Conservation (phyloP, 306 rosid species). For the Cucurbita argyrosperma region DNA sequence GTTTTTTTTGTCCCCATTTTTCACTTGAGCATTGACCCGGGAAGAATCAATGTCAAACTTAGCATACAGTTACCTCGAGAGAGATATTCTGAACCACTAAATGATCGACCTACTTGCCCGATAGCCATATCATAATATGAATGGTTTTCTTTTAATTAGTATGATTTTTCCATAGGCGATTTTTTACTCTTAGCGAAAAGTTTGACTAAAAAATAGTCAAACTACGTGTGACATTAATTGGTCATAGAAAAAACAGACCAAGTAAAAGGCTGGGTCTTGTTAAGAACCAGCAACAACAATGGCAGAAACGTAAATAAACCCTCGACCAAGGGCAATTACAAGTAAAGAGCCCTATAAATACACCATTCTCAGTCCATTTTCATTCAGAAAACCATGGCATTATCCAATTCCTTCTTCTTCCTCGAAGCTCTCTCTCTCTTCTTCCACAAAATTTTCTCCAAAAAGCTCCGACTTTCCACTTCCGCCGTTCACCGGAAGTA, state of each 20-base stretch:
- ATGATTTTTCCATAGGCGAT: too few relatives aligned
- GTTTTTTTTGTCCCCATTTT: too few relatives aligned
- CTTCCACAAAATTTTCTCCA: constrained; percentile 36
- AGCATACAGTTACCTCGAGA: too few relatives aligned
- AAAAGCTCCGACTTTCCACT: constrained; percentile 19
- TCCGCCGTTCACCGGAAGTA: constrained; percentile 13
- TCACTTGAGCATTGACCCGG: too few relatives aligned
- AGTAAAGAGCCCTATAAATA: not conserved
- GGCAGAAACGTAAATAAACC: not conserved
- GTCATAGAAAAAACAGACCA: not conserved
- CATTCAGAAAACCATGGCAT: constrained; percentile 16
- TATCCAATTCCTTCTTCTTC: constrained; percentile 22
- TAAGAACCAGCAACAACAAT: not conserved
- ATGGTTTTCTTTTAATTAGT: too few relatives aligned
- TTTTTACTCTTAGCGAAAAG: not conserved
- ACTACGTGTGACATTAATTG: not conserved
- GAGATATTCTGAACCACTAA: too few relatives aligned
- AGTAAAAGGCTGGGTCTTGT: not conserved
- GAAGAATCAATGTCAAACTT: too few relatives aligned
- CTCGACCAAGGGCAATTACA: not conserved
- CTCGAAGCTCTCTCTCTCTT: constrained; percentile 36
- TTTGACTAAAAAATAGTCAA: not conserved
- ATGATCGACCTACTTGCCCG: too few relatives aligned
- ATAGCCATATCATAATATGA: too few relatives aligned
- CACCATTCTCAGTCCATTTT: not conserved